Evolutionary conservation across 305 asterid species (phyloP), one percentile per base, ranked within the genome.

Genomic region (Fraxinus sp.): DNA sequence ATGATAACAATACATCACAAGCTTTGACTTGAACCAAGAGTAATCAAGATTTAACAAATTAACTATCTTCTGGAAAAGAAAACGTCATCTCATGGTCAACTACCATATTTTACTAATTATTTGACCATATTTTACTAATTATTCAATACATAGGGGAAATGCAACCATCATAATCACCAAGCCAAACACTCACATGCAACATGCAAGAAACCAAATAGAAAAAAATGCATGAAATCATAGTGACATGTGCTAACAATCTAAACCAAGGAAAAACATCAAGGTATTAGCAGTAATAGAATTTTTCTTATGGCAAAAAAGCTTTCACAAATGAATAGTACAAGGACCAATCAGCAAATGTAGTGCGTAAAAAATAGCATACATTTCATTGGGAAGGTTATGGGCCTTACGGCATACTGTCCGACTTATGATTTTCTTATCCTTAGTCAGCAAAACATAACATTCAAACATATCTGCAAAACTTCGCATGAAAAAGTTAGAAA

Each of bases 341-440:
- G 62, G 35, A 62, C 72, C 68, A 49, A 32, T 79, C n/a, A 85
- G 73, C 35, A 79, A 55, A 80, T 22, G 75, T 41, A 78, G 68
- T 80, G 76, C 16, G 22, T 16, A 55, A 70, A 78, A 73, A 80
- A 77, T 30, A 26, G 73, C 96, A 59, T 90, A 93, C 97, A 90
- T 84, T 83, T 88, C 83, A 82, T 18, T 79, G 70, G 95, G 94
- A 30, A 70, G 41, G 22, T 70, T 30, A 28, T 81, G 91, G 90
- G 82, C 83, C 75, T 5, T 77, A 49, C 77, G 24, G 85, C 93
- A 92, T 79, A 86, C 85, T 76, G 83, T 84, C 83, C 88, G 84
- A 46, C 93, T 88, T 68, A 93, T 93, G 33, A 57, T 55, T 85
- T 76, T 93, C 30, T 20, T 41, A 78, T 91, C 95, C 90, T 91